Evolutionary conservation across 345 rosid species (phyloP).

Genomic region (Bruguiera gymnorhiza): DNA sequence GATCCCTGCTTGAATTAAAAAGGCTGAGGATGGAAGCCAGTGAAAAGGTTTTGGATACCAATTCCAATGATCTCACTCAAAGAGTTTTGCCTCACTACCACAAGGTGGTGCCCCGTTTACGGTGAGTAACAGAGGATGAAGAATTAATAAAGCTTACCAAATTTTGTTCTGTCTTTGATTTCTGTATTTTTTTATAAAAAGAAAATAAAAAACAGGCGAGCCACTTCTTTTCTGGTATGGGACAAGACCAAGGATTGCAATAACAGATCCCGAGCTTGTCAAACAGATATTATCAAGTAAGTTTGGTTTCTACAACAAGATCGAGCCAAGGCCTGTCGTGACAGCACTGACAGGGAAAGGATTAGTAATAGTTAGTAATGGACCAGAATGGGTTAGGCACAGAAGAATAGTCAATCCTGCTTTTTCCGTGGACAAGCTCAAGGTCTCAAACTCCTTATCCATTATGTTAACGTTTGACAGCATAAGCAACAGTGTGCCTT

Average conservation of each 20-base stretch:
- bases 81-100: slow-evolving; percentile 30
- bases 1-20: slow-evolving; percentile 27
- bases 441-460: slow-evolving; percentile 31
- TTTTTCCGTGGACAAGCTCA: slow-evolving; percentile 85
- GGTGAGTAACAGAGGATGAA: slow-evolving; percentile 14
- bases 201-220: slow-evolving; percentile 43
- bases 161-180: no score
- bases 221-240: slow-evolving; percentile 76
- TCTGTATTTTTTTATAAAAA: no score
- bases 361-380: slow-evolving; percentile 52
- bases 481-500: background rate
- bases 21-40: slow-evolving; percentile 17
- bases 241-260: slow-evolving; percentile 59
- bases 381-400: slow-evolving; percentile 63
- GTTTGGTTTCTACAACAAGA: slow-evolving; percentile 61
- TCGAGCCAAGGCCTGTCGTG: slow-evolving; percentile 47
- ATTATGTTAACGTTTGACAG: no score
- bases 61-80: slow-evolving; percentile 26
- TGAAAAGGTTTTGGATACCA: slow-evolving; percentile 12
- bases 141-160: background rate
- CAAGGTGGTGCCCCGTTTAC: slow-evolving; percentile 21
- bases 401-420: slow-evolving; percentile 73
- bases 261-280: slow-evolving; percentile 75
- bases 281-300: slow-evolving; percentile 70
- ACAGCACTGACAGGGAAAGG: slow-evolving; percentile 73